Base-by-base conservation (phyloP, 176 grass and related monocot species). In the Carex littledalei region DNA sequence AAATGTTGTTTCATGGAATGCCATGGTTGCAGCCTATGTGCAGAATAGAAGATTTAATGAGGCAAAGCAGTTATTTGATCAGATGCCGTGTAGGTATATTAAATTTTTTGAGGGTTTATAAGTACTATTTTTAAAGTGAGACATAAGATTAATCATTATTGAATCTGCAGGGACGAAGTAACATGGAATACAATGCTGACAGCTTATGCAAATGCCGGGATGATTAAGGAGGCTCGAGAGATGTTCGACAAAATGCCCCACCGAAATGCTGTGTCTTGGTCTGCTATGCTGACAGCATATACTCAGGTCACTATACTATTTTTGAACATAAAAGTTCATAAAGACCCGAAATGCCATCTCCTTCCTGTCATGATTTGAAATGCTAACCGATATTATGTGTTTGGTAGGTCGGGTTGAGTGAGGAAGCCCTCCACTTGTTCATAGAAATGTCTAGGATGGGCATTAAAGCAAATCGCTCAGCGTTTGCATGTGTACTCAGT, bases 111-210 rank as follows among this genome's bases (percentile, higher is more conserved):
- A 83, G 37, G 41, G 60, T 63, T 59, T 21, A 43, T 37, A 3
- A 63, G 4, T 63, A 24, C 56, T 6, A 81, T 55, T 2, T 37
- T 81, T 3, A 22, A 63, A 2, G 2, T 54, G 47, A 11, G 47
- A 6, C 0, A 6, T 16, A 11, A n/a, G 60, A 81, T 43, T 81
- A 41, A 64, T 81, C 0, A 32, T 22, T 26, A 14, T 45, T 49
- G 1, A 62, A 81, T 47, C 50, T 83, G 41, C 8, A 83, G 81
- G 62, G 60, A 83, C 6, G 47, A 43, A 52, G 63, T 83, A 54
- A 83, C 93, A 0, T 95, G 96, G 91, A 99, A 99, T 65, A 94
- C 91, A 65, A 99, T 99, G 91, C 67, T 99, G 49, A 99, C 87
- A 13, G 93, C 91, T 1, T 94, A 94, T 56, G 90, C 91, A 86